Evolutionary conservation across 495 filamentous ascomycete species (phyloP).

Genomic region (Podospora comata): DNA sequence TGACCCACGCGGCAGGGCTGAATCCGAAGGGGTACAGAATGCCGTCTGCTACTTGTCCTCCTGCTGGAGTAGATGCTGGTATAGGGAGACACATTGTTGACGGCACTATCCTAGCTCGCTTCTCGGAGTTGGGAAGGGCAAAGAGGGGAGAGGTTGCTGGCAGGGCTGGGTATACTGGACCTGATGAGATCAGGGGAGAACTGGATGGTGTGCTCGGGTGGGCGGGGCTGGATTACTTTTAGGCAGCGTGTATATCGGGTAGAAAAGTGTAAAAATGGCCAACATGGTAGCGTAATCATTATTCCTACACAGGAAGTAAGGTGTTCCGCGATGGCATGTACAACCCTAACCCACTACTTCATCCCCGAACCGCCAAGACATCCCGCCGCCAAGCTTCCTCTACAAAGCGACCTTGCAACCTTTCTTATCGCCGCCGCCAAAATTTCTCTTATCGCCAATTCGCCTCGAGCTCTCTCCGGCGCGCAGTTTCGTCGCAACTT

Average conservation of each 20-base stretch:
- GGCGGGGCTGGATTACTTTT: constrained; percentile 37
- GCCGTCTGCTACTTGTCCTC: constrained; percentile 29
- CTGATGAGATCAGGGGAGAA: constrained; percentile 37
- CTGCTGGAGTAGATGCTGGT: constrained; percentile 45
- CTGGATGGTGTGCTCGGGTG: constrained; percentile 37
- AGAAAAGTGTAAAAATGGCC: not conserved
- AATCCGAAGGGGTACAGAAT: constrained; percentile 77
- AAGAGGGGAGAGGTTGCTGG: constrained; percentile 66
- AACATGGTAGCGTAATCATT: too few species aligned
- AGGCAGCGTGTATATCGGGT: not conserved
- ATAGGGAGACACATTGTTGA: constrained; percentile 51
- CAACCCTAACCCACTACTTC: not conserved
- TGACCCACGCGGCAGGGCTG: constrained; percentile 73
- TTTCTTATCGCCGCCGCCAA: not conserved
- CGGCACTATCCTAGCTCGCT: constrained; percentile 54
- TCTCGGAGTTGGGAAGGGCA: constrained; percentile 66
- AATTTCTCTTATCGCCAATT: constrained; percentile 15
- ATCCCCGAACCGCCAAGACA: not conserved
- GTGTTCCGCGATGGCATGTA: too few species aligned
- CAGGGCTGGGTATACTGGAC: constrained; percentile 49
- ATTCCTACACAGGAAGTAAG: too few species aligned
- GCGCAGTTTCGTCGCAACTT: not conserved
- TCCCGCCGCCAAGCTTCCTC: not conserved
- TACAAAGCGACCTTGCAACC: not conserved
- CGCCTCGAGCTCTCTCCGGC: not conserved